These are phyloP conservation scores for Echites panduratus DNA, from an alignment of 257 asterid species.

Conservation along the genomic window DNA sequence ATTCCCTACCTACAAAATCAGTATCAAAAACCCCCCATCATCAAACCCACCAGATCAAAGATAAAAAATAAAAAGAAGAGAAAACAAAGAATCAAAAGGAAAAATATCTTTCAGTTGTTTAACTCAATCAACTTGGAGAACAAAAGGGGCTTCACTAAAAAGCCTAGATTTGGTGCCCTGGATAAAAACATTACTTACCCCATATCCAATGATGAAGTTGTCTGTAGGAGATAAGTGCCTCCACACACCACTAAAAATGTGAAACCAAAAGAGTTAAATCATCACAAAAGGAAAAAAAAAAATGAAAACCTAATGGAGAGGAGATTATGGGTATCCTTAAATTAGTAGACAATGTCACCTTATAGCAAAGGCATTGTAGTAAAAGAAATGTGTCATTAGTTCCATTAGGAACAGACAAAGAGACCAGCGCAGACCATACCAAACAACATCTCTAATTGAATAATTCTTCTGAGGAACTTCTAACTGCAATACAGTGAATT, in stretches of 20 bases:
- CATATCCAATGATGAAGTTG: conserved; percentile 89
- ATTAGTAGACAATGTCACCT: conserved; percentile 49
- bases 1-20: neutral
- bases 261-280: conserved; percentile 14
- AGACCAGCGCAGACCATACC: conserved; percentile 82
- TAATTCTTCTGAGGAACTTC: conserved; percentile 66
- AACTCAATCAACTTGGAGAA: conserved; percentile 6
- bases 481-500: conserved; percentile 46
- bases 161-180: conserved; percentile 9
- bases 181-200: conserved; percentile 48
- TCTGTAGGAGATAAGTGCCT: conserved; percentile 75
- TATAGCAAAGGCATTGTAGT: conserved; percentile 86
- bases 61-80: neutral
- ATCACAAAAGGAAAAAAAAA: conserved; percentile 14
- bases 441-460: conserved; percentile 50
- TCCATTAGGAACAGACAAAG: conserved; percentile 77
- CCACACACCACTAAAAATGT: conserved; percentile 73
- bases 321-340: conserved; percentile 11
- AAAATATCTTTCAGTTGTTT: neutral
- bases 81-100: neutral
- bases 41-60: neutral
- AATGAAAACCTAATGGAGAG: conserved; percentile 12
- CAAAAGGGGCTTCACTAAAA: conserved; percentile 4
- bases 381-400: conserved; percentile 71
- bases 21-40: too few relatives aligned